Conservation (phyloP, 257 asterid genomes). For the Coffea canephora region DNA sequence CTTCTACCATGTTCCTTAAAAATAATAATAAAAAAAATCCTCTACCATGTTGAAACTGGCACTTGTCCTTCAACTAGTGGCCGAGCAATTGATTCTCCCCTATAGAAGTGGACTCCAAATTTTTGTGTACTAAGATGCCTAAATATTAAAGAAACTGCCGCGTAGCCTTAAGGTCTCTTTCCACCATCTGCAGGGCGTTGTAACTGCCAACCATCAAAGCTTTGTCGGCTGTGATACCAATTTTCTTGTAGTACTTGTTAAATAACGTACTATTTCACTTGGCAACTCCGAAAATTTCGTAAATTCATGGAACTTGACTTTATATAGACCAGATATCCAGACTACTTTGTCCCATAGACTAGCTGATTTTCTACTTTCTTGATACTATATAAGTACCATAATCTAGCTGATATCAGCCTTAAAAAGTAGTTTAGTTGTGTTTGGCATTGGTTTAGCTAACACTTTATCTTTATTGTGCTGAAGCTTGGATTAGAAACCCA, state of each 20-base stretch:
- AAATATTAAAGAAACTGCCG: conserved; percentile 28
- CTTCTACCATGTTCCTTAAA: neutral
- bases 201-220: conserved; percentile 54
- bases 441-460: neutral
- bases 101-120: conserved; percentile 18
- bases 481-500: neutral
- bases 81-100: conserved; percentile 15
- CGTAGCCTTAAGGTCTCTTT: conserved; percentile 26
- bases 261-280: neutral
- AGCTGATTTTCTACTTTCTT: neutral
- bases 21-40: neutral
- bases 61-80: conserved; percentile 11
- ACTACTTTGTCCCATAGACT: neutral
- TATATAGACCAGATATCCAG: neutral
- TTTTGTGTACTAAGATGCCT: conserved; percentile 35
- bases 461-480: neutral
- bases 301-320: neutral
- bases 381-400: neutral
- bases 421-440: neutral
- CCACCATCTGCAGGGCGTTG: conserved; percentile 42
- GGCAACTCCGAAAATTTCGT: neutral
- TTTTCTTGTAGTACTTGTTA: neutral
- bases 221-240: conserved; percentile 49
- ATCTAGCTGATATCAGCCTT: conserved; percentile 4
- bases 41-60: neutral